Evolutionary conservation across 1,284 basidiomycete species (phyloP), one percentile per base, ranked within the genome.

Genomic region (Papiliotrema flavescens): DNA sequence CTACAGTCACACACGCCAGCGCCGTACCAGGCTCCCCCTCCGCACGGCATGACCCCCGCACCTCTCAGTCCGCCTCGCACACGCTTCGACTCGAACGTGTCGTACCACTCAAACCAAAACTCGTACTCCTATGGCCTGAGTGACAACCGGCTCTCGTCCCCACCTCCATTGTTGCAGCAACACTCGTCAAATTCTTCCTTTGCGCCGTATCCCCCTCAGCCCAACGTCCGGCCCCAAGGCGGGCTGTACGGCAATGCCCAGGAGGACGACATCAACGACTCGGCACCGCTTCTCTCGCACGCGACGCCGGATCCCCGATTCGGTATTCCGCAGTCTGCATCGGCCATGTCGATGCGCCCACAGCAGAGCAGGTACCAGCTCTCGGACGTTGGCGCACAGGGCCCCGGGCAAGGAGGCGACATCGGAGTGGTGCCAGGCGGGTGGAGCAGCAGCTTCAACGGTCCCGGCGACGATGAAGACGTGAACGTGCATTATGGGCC

Each of bases 401-500:
- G 11, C 7, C 11, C 11, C 11, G 47, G 52, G 9, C 20, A 43
- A 8, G 58, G 43, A 23, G 57, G 62, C 1, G 63, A 66, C 53
- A 59, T 67, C n/a, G 65, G 65, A 1, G 50, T 63, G 24, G n/a
- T 59, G 19, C 58, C 56, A 1, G 59, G 54, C 28, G 37, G 57
- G 49, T 61, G 64, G 62, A 49, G 56, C 15, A 44, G 15, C 35
- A 49, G 46, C 23, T 22, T 36, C 19, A 45, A 45, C n/a, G 43
- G 23, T 34, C 43, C 49, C 22, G 46, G 39, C 13, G 67, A 71
- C 19, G 66, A 76, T 3, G 69, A 75, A 42, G 69, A 75, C 24
- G 68, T 62, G 42, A 75, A 78, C 59, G 69, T 80, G 11, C 73
- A 78, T 32, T 95, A 93, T 70, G 92, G 92, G 0, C 79, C 85